Conservation (phyloP, 2,329 filamentous ascomycete genomes). For the Colletotrichum theobromicola region DNA sequence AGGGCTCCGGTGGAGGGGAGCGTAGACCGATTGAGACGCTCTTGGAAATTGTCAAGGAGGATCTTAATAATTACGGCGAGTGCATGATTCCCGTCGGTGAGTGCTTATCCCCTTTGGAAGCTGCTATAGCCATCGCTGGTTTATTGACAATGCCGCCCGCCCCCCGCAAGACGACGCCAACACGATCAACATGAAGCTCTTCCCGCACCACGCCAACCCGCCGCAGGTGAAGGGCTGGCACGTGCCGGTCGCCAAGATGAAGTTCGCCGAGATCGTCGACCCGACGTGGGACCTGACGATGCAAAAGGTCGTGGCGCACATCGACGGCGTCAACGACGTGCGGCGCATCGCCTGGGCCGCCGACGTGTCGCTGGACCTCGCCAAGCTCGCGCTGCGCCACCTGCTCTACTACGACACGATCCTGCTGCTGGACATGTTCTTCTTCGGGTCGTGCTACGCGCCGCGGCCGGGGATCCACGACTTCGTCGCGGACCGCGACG, state of each 20-base stretch:
- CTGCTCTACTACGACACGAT: slow-evolving; percentile 93
- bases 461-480: slow-evolving; percentile 77
- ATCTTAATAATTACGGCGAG: slow-evolving; percentile 96
- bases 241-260: slow-evolving; percentile 80
- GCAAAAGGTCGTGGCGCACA: slow-evolving; percentile 79
- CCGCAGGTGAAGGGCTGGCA: slow-evolving; percentile 85
- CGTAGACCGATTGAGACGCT: slow-evolving; percentile 81
- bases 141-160: slow-evolving; percentile 16
- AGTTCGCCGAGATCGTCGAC: slow-evolving; percentile 67
- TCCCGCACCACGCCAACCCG: slow-evolving; percentile 80
- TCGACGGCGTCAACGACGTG: slow-evolving; percentile 91
- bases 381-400: slow-evolving; percentile 85
- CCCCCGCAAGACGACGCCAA: slow-evolving; percentile 79
- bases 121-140: too few relatives aligned
- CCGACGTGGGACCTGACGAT: slow-evolving; percentile 79
- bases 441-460: slow-evolving; percentile 91
- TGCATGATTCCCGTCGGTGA: slow-evolving; percentile 96
- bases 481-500: slow-evolving; percentile 77
- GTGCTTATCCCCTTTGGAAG: slow-evolving; percentile 26
- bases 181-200: slow-evolving; percentile 95
- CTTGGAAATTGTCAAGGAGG: slow-evolving; percentile 80
- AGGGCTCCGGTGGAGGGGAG: slow-evolving; percentile 44
- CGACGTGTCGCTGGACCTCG: slow-evolving; percentile 85
- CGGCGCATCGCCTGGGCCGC: slow-evolving; percentile 84
- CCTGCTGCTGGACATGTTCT: slow-evolving; percentile 91